Base-by-base conservation (phyloP, 2,329 filamentous ascomycete species). In the Lachnellula subtilissima region DNA sequence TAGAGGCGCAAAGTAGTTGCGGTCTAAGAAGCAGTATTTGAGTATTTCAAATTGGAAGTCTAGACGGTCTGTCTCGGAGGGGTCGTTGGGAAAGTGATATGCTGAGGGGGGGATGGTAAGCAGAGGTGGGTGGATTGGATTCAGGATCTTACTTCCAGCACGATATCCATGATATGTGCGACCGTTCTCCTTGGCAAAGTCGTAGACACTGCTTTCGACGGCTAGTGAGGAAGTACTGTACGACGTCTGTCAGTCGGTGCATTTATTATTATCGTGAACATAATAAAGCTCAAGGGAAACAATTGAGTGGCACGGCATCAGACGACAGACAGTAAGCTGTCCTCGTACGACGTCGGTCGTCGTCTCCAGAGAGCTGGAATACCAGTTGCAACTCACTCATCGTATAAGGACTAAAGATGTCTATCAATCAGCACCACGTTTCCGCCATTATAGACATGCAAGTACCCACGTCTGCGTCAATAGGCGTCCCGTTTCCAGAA, bases 1-100 rank as follows among this genome's bases (percentile, higher is more conserved):
- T 1, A 78, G 71, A 56, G 76, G 76, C 28, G 76, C 71, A 52
- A 72, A 70, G 53, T 75, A 73, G 14, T 79, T 68, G 49, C 67
- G 65, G 0, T 72, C 73, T 12, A 40, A 52, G 17, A 67, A 66
- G 14, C 52, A 52, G 45, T 47, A 52, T 47, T 75, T 77, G 58
- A 77, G 70, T 60, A 80, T 73, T 50, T 77, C 71, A 61, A 78
- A 74, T 61, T 79, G 77, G 61, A 75, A 66, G 52, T 80, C 76
- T 37, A 79, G 70, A 15, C 78, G 74, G 56, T 78, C 76, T n/a
- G 73, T 65, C 64, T 81, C 78, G 58, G 71, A 69, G 53, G 76
- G 71, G 62, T 80, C 77, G 62, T 79, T 79, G n/a, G 77, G 77
- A 56, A 66, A 68, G 37, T 56, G 57, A 48, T 68, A 69, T 37